Conservation (phyloP, 2,329 filamentous ascomycete species). For the Aspergillus sergii region DNA sequence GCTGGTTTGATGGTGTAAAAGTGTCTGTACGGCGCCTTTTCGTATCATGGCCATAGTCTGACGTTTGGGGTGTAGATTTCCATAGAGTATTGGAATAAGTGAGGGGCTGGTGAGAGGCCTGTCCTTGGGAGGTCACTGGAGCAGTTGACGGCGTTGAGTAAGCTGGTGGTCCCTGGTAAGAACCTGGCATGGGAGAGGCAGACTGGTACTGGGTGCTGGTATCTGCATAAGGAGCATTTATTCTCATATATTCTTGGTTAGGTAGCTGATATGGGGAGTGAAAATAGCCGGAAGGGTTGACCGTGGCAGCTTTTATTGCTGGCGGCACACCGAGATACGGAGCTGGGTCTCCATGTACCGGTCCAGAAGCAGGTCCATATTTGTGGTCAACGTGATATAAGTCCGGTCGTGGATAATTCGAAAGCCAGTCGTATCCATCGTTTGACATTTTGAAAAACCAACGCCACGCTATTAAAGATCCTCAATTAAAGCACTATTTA, state of each 20-base stretch:
- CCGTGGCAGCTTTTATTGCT: neutral
- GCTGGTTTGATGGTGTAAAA: neutral
- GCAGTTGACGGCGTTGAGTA: neutral
- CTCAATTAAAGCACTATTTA: neutral
- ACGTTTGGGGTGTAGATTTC: neutral
- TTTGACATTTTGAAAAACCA: conserved; percentile 19
- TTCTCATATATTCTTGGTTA: conserved; percentile 7
- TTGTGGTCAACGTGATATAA: neutral
- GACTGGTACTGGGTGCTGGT: neutral
- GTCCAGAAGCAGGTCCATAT: neutral
- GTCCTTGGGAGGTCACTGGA: neutral
- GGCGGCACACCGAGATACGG: neutral
- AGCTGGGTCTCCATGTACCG: conserved; percentile 4
- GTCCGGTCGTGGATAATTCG: conserved; percentile 12
- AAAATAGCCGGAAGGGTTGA: neutral
- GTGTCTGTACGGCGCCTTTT: conserved; percentile 20
- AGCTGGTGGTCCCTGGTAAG: neutral
- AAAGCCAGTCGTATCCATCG: conserved; percentile 23
- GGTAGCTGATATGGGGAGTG: conserved; percentile 1
- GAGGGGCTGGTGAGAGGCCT: neutral
- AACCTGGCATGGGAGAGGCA: neutral
- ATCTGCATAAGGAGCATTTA: neutral
- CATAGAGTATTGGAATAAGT: neutral
- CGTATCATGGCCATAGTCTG: conserved; percentile 7
- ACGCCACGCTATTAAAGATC: neutral